Base-by-base conservation (phyloP, 768 basidiomycete genomes). In the Kwoniella shandongensis region DNA sequence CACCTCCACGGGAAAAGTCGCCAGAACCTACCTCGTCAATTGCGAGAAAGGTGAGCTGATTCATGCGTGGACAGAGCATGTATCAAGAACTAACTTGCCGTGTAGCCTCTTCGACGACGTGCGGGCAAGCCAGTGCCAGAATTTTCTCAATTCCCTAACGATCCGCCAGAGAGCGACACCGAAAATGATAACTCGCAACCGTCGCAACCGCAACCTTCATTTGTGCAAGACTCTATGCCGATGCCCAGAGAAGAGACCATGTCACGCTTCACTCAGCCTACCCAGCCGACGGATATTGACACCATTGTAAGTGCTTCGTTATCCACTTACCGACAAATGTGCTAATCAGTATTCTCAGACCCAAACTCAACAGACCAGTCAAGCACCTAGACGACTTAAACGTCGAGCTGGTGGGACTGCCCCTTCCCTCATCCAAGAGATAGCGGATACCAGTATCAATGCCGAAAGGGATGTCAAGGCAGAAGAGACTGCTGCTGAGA, bases 401-500 rank as follows among this genome's bases (percentile, higher is more conserved):
- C 65, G 68, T 15, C 62, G 68, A 36, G 65, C 51, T 7, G 62
- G 64, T 6, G 50, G 56, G 7, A 32, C 27, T 22, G 36, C 50
- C 32, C 56, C 56, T 12, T 58, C 56, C 17, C 30, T 58, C 12
- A 58, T 58, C 11, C 30, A 58, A 26, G 56, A 58, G 20, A 58
- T 58, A 7, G 56, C 56, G 13, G 56, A 58, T 22, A 58, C 56
- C 18, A 51, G 49, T 15, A 51, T 58, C 30, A 51, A 58, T 23
- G 4, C 51, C 11, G 54, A 44, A 27, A 44, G 54, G 6, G 36
- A 36, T 18, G 36, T 62, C 20, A 54, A 61, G 36, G 59, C 47
- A 3, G 65, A 70, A 51, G 63, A 65, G 32, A 49, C 53, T 3
- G 55, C 64, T 13, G 59, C 53, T 18, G 64, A 64, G 45, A 63